phyloP scores from a whole-genome alignment of 1,284 basidiomycete genomes.

The Microbotryum violaceum region DNA sequence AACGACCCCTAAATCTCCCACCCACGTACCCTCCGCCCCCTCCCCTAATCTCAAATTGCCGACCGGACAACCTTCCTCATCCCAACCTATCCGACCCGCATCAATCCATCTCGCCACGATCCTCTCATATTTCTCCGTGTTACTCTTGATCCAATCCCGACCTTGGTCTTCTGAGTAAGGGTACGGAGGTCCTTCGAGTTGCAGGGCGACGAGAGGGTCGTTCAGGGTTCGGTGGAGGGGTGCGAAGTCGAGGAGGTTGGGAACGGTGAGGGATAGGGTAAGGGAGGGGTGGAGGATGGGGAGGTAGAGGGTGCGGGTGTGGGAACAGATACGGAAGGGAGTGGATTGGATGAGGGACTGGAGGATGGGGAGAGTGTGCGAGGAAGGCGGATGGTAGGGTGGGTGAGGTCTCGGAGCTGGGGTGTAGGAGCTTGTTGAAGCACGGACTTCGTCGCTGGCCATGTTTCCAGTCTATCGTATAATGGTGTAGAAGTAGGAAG shows the following conservation, averaged over 20 bases:
- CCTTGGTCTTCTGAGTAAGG: conserved; percentile 9
- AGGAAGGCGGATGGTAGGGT: neutral
- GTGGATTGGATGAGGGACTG: conserved; percentile 3
- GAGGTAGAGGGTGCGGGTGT: neutral
- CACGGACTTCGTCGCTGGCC: too few relatives aligned
- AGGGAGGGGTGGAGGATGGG: neutral
- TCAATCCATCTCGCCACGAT: neutral
- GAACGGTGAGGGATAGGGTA: conserved; percentile 10
- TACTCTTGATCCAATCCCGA: neutral
- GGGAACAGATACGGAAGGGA: too few relatives aligned
- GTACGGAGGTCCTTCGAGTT: conserved; percentile 21
- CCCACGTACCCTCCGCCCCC: neutral
- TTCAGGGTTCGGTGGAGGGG: conserved; percentile 1
- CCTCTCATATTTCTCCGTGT: neutral
- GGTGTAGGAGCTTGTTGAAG: too few relatives aligned
- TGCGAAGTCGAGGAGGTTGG: conserved; percentile 1
- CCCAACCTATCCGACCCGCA: neutral
- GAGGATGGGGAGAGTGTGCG: conserved; percentile 5
- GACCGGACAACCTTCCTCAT: neutral
- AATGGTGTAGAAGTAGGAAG: too few relatives aligned
- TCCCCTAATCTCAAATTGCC: neutral
- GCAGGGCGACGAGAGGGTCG: neutral
- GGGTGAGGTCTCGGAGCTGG: too few relatives aligned
- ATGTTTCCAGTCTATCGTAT: too few relatives aligned
- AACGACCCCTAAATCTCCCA: neutral